Conservation (phyloP, 1,284 basidiomycete genomes). For the Ustilago trichophora region DNA sequence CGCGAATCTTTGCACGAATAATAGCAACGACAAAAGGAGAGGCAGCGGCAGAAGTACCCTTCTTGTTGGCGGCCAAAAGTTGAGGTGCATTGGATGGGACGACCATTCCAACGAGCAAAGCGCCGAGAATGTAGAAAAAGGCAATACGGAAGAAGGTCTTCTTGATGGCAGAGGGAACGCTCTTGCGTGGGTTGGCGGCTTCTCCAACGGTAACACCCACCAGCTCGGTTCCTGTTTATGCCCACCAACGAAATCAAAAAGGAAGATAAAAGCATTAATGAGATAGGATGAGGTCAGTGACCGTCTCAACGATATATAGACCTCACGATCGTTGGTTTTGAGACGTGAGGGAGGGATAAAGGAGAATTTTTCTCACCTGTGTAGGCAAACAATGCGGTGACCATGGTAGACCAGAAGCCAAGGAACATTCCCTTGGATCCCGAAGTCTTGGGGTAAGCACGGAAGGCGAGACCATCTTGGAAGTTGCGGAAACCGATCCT, state of each 20-base stretch:
- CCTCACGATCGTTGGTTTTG: too few species aligned
- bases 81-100: slow-evolving; percentile 51
- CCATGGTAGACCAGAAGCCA: slow-evolving; percentile 50
- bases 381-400: slow-evolving; percentile 71
- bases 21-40: slow-evolving; percentile 79
- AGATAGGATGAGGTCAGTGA: too few species aligned
- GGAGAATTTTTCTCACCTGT: too few species aligned
- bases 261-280: too few species aligned
- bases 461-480: slow-evolving; percentile 65
- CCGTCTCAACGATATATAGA: too few species aligned
- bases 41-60: slow-evolving; percentile 68
- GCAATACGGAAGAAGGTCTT: slow-evolving; percentile 72
- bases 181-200: slow-evolving; percentile 72
- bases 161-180: slow-evolving; percentile 72
- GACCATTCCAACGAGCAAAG: slow-evolving; percentile 68
- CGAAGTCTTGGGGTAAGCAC: slow-evolving; percentile 14
- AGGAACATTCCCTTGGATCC: slow-evolving; percentile 61
- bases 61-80: slow-evolving; percentile 34
- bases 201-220: slow-evolving; percentile 69
- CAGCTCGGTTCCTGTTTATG: slow-evolving; percentile 74
- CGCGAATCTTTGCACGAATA: slow-evolving; percentile 75
- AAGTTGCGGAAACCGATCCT: slow-evolving; percentile 73
- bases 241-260: too few species aligned
- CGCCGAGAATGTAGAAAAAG: slow-evolving; percentile 74
- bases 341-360: too few species aligned